Evolutionary conservation across 805 yeast genomes (phyloP).

Genomic region (Pichia deserticola): DNA sequence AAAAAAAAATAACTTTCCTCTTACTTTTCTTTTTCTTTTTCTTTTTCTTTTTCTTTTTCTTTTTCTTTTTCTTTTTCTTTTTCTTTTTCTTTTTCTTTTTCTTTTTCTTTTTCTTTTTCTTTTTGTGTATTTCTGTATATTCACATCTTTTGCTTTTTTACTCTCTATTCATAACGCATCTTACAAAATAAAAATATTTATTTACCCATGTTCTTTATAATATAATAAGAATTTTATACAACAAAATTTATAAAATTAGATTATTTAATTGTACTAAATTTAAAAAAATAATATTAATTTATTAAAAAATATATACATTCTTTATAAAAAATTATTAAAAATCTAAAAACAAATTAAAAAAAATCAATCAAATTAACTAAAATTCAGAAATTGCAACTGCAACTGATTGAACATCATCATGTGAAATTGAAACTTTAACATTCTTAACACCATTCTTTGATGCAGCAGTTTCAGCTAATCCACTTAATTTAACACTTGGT

Average conservation of each 20-base stretch:
- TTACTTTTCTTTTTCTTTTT: not conserved
- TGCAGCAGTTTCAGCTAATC: slow-evolving; percentile 74
- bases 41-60: not conserved
- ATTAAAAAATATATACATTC: not conserved
- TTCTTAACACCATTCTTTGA: slow-evolving; percentile 54
- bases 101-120: not conserved
- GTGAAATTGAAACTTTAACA: slow-evolving; percentile 87
- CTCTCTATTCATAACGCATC: not conserved
- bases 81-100: not conserved
- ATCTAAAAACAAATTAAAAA: not conserved
- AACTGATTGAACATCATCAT: slow-evolving; percentile 94
- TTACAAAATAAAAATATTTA: too few relatives aligned
- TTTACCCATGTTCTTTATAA: too few relatives aligned
- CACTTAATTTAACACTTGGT: slow-evolving; percentile 72
- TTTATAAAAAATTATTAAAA: not conserved
- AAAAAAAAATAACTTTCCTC: not conserved
- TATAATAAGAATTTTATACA: too few relatives aligned
- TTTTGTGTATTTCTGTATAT: too few relatives aligned
- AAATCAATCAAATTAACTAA: slow-evolving; percentile 14
- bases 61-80: not conserved
- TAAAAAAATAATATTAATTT: not conserved
- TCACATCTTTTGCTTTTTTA: too few relatives aligned
- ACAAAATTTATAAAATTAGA: too few relatives aligned
- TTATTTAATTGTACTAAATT: not conserved
- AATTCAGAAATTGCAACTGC: slow-evolving; percentile 84